phyloP scores from a whole-genome alignment of 345 rosid genomes.

The Populus davidiana region DNA sequence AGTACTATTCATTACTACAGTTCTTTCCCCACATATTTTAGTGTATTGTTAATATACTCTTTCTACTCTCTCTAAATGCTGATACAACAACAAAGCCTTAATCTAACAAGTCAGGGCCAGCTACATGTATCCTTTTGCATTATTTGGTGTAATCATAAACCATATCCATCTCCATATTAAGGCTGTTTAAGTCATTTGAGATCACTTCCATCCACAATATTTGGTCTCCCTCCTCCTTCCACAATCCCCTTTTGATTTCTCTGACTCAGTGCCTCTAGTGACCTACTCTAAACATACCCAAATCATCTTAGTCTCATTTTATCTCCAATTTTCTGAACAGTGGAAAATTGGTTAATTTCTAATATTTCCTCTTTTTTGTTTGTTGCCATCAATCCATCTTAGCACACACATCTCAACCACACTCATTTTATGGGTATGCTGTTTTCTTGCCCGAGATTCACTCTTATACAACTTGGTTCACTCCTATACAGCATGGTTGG shows the following conservation, averaged over 20 bases:
- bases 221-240: neutral
- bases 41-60: too few species aligned
- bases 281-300: neutral
- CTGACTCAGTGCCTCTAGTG: neutral
- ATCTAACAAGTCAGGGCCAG: neutral
- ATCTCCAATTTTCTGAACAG: neutral
- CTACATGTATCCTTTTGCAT: neutral
- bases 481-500: neutral
- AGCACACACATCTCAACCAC: neutral
- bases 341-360: neutral
- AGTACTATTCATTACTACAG: too few species aligned
- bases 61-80: neutral
- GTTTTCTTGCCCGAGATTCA: neutral
- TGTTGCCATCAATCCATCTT: neutral
- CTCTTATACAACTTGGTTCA: neutral
- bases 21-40: too few species aligned
- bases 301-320: neutral
- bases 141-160: neutral
- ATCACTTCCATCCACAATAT: neutral
- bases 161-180: neutral
- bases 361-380: neutral
- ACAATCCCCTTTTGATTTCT: neutral
- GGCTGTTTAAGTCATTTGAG: neutral
- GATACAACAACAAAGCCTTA: neutral
- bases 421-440: neutral